Evolutionary conservation across 306 rosid genomes (phyloP), one percentile per base, ranked within the genome.

Genomic region (Malus sylvestris): DNA sequence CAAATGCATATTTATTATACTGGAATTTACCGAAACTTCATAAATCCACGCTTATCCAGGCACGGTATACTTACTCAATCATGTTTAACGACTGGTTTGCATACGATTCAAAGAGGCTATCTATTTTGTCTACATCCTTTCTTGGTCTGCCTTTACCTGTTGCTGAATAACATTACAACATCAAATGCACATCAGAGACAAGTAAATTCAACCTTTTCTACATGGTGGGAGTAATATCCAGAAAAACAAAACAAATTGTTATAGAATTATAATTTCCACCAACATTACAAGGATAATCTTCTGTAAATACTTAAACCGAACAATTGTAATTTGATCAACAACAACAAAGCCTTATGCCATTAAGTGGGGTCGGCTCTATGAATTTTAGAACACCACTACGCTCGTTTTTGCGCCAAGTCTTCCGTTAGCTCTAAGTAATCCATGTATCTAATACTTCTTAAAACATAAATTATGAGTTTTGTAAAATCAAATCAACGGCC

Each of bases 1-100:
- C 66, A 61, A 72, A 57, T 57, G 64, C 65, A 53, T n/a, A 55
- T 1, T 19, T 12, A 4, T n/a, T 14, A 20, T 71, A 20, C 15
- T 4, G 5, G 33, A 71, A 71, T 12, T 13, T 33, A 16, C 65
- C 11, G 12, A 29, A 32, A 55, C 27, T 29, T 19, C 49, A 20
- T 30, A 55, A 52, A 55, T 14, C n/a, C 52, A n/a, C 6, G 27
- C 71, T n/a, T 40, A 67, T 67, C 53, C 18, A 38, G 42, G 23
- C 29, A 40, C 53, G 22, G 59, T 10, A 79, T 44, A 84, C 90
- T 90, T 86, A 90, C 95, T 90, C 95, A 81, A 90, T 86, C 85
- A 83, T 68, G 58, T 76, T 84, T 46, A 80, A 7, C 15, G 85
- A 72, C 80, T 81, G 74, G 74, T 90, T 88, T 30, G 84, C 74